Conservation (phyloP, 345 rosid genomes). For the Citrus australasica region DNA sequence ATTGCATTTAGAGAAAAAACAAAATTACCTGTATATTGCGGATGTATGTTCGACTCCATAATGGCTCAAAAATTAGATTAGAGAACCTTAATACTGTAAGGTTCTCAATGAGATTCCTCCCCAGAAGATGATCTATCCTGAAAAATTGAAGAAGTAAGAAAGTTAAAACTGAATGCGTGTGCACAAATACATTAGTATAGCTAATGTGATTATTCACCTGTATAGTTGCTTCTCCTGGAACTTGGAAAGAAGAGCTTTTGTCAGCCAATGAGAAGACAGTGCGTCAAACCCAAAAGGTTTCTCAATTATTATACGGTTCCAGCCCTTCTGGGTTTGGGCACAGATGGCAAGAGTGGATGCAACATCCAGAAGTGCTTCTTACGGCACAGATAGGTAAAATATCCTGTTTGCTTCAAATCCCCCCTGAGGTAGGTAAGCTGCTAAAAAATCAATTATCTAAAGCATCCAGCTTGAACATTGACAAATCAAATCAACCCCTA, state of each 20-base stretch:
- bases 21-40: constrained; percentile 54
- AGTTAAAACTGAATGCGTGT: too few species aligned
- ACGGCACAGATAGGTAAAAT: constrained; percentile 79
- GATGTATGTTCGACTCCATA: constrained; percentile 73
- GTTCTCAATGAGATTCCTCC: too few species aligned
- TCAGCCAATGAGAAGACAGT: constrained; percentile 42
- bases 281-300: constrained; percentile 76
- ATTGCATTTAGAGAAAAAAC: neutral
- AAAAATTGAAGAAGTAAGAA: too few species aligned
- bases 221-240: too few species aligned
- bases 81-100: constrained; percentile 70
- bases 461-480: neutral
- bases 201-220: too few species aligned
- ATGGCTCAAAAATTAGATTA: constrained; percentile 69
- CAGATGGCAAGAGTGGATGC: constrained; percentile 47
- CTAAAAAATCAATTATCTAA: too few species aligned
- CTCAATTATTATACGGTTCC: constrained; percentile 49
- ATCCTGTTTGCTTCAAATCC: constrained; percentile 54
- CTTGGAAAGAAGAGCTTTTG: constrained; percentile 41
- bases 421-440: constrained; percentile 40
- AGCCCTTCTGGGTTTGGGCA: constrained; percentile 35
- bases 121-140: too few species aligned
- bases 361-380: constrained; percentile 78
- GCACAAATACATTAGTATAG: too few species aligned
- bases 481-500: neutral